These are phyloP conservation scores for Termitomyces sp. DNA, from an alignment of 768 basidiomycete species.

Conservation along the genomic window DNA sequence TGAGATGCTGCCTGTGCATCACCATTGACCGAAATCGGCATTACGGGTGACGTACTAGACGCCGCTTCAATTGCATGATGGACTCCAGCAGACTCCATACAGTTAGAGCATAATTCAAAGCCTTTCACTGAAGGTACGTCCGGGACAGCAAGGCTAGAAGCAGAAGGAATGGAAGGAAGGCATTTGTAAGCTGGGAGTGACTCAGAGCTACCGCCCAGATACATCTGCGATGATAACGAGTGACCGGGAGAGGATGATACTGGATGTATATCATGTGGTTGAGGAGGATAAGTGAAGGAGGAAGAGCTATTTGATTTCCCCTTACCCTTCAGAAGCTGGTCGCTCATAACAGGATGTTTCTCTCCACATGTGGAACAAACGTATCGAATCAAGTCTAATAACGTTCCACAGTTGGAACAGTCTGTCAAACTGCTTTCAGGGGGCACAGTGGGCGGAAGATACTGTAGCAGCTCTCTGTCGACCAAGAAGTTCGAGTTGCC, in stretches of 20 bases:
- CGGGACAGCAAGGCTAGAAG: slow-evolving; percentile 21
- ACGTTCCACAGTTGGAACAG: slow-evolving; percentile 76
- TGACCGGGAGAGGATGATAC: slow-evolving; percentile 20
- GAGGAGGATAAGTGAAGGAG: slow-evolving; percentile 27
- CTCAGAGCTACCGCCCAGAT: slow-evolving; percentile 24
- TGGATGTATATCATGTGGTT: slow-evolving; percentile 24
- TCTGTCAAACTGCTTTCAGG: slow-evolving; percentile 63
- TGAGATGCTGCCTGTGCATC: slow-evolving; percentile 50
- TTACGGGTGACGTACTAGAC: slow-evolving; percentile 41
- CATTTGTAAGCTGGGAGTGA: slow-evolving; percentile 31
- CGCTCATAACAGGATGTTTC: slow-evolving; percentile 42
- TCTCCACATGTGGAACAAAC: slow-evolving; percentile 87
- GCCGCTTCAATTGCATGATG: slow-evolving; percentile 66
- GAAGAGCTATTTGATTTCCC: slow-evolving; percentile 29
- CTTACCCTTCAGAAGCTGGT: slow-evolving; percentile 42
- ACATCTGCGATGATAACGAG: slow-evolving; percentile 31
- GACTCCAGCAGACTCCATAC: slow-evolving; percentile 75
- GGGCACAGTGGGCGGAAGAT: slow-evolving; percentile 40
- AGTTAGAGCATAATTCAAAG: slow-evolving; percentile 81
- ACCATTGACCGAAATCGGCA: slow-evolving; percentile 43
- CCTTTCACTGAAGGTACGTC: slow-evolving; percentile 32
- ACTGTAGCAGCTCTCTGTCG: slow-evolving; percentile 48
- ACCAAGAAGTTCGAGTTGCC: slow-evolving; percentile 9
- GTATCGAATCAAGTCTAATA: slow-evolving; percentile 82
- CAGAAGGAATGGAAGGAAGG: slow-evolving; percentile 36